Evolutionary conservation across 2,329 filamentous ascomycete genomes (phyloP).

Genomic region (Pezicula radicicola): DNA sequence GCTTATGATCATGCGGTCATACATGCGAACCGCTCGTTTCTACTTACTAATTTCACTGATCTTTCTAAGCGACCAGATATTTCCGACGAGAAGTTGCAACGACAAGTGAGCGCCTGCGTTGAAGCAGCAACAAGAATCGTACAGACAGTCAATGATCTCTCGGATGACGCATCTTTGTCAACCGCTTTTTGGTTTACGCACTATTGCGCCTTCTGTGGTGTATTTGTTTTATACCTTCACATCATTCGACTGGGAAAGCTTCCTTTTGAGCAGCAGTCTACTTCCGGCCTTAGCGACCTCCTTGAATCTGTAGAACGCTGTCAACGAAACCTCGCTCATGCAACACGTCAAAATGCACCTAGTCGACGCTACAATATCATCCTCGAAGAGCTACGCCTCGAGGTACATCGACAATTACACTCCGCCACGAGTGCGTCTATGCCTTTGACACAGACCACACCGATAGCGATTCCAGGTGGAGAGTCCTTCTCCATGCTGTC

Average conservation of each 20-base stretch:
- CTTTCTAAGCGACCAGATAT: conserved; percentile 24
- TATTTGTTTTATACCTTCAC: conserved; percentile 52
- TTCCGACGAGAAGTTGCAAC: conserved; percentile 21
- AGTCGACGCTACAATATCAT: conserved; percentile 36
- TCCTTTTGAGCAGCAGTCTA: neutral
- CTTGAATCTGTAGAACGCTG: neutral
- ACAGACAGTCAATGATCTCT: conserved; percentile 38
- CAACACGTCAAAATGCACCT: conserved; percentile 3
- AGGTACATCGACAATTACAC: conserved; percentile 2
- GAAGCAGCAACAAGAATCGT: conserved; percentile 43
- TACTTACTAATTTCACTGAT: conserved; percentile 40
- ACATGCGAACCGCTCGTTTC: conserved; percentile 51
- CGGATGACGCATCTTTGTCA: conserved; percentile 33
- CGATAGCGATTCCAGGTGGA: too few species aligned
- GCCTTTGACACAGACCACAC: too few species aligned
- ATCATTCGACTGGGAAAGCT: conserved; percentile 34
- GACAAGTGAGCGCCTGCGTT: conserved; percentile 40
- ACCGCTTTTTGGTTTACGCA: conserved; percentile 38
- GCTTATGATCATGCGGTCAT: conserved; percentile 54
- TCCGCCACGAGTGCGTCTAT: too few species aligned
- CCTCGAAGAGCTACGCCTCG: conserved; percentile 32
- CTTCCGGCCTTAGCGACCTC: too few species aligned
- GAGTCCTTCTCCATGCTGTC: too few species aligned
- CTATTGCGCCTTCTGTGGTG: conserved; percentile 51
- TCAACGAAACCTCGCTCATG: conserved; percentile 20